Evolutionary conservation across 192 early-diverging fungal species (phyloP), one percentile per base, ranked within the genome.

Genomic region (Gamsiella multidivaricata): DNA sequence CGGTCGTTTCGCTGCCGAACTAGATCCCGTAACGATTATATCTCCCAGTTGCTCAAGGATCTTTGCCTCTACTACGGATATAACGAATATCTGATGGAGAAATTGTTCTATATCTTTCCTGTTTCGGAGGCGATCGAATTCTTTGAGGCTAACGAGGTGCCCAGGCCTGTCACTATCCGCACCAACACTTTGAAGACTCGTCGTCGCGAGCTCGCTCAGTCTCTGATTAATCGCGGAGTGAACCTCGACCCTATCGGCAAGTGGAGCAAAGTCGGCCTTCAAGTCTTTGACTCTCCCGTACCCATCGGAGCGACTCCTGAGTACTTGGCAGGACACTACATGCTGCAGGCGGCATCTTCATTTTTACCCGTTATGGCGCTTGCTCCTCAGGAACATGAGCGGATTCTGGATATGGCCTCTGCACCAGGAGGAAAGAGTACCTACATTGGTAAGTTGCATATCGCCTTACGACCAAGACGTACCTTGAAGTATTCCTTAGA

Each of bases 361-460:
- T 99, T 99, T 84, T 83, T 99, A 66, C 98, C 98, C 12, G 96
- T 98, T 26, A 93, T 99, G 85, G 88, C 98, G 6, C 81, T 99
- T 7, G 96, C 94, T 5, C 98, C 98, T 31, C 93, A 97, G 79
- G 95, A 97, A 63, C 88, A 95, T 75, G 98, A 99, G 63, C 88
- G 92, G 39, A 87, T 98, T 26, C 80, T 99, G 36, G 98, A 99
- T 80, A 99, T 99, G 98, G 95, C 93, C 50, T 90, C 96, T 20
- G 97, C 98, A 15, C 98, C 98, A 8, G 98, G 98, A 45, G 98
- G 98, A 69, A 99, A 99, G 80, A 95, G 95, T 26, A 97, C 96
- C 0, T 95, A 98, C 81, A 95, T 97, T 52, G 73, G 73, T 76
- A 67, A 15, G 64, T 68, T 25, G 9, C 28, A n/a, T n/a, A n/a